Evolutionary conservation across 306 rosid species (phyloP).

Genomic region (Ammopiptanthus mongolicus): DNA sequence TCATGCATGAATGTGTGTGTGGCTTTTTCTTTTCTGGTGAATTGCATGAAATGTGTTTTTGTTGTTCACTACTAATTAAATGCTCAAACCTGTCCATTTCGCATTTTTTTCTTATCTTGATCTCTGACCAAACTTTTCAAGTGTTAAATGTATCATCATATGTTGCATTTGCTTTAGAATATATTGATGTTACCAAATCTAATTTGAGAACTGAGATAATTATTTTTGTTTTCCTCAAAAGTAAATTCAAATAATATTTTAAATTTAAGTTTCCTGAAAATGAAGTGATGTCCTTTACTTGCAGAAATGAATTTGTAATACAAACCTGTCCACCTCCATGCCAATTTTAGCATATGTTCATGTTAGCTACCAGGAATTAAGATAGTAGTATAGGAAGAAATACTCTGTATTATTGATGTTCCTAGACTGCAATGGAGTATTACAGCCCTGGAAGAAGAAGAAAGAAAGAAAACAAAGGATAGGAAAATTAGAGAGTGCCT

Average conservation of each 20-base stretch:
- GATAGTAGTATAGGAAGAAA: too few species aligned
- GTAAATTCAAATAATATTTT: background rate
- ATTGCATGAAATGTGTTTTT: background rate
- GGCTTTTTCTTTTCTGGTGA: background rate
- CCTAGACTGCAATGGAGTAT: too few species aligned
- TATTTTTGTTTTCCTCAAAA: background rate
- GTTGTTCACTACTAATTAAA: constrained; percentile 1
- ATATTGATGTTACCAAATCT: background rate
- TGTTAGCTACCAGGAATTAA: too few species aligned
- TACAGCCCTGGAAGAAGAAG: too few species aligned
- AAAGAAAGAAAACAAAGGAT: too few species aligned
- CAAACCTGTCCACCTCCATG: background rate
- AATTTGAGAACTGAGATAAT: background rate
- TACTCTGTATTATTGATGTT: too few species aligned
- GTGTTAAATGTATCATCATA: background rate
- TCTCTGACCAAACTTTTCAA: background rate
- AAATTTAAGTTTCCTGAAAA: background rate
- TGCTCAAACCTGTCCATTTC: background rate
- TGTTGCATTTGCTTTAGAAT: background rate
- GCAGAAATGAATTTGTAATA: background rate
- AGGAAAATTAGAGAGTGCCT: too few species aligned
- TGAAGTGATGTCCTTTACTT: background rate
- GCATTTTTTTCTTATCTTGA: background rate
- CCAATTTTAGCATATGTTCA: background rate
- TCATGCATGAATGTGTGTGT: background rate